Evolutionary conservation across 768 basidiomycete species (phyloP).

Genomic region (Termitomyces sp.): DNA sequence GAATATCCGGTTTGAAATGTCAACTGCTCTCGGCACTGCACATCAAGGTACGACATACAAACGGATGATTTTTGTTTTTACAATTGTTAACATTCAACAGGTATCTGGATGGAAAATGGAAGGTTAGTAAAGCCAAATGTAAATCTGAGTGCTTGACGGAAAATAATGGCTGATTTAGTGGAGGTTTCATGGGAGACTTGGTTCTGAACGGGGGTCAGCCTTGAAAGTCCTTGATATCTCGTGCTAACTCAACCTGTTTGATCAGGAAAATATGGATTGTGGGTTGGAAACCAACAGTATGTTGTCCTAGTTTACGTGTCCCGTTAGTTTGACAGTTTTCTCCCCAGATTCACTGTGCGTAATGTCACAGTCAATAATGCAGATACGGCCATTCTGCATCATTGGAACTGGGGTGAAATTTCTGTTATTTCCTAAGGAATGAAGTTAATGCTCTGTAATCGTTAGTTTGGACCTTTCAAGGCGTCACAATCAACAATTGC

Average conservation of each 20-base stretch:
- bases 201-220: slow-evolving; percentile 44
- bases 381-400: slow-evolving; percentile 18
- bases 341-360: slow-evolving; percentile 52
- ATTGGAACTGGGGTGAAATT: slow-evolving; percentile 17
- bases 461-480: slow-evolving; percentile 43
- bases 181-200: slow-evolving; percentile 51
- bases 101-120: slow-evolving; percentile 75
- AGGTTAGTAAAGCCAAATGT: slow-evolving; percentile 38
- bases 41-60: slow-evolving; percentile 54
- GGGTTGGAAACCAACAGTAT: slow-evolving; percentile 78
- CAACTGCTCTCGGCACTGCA: slow-evolving; percentile 54
- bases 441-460: not conserved
- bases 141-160: no score
- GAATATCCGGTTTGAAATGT: slow-evolving; percentile 74
- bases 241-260: not conserved
- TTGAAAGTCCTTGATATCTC: not conserved
- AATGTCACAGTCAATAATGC: slow-evolving; percentile 45
- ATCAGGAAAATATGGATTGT: slow-evolving; percentile 62
- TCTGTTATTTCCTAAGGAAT: not conserved
- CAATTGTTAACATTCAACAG: not conserved
- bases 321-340: not conserved
- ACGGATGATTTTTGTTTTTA: not conserved
- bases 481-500: slow-evolving; percentile 32
- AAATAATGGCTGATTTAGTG: slow-evolving; percentile 19
- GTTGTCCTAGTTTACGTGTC: slow-evolving; percentile 9